A percentile compares a stretch with the other conserved stretches of the same genome.
Evolutionary conservation across 495 filamentous ascomycete species (phyloP).

Genomic region (Aspergillus incahuasiensis): DNA sequence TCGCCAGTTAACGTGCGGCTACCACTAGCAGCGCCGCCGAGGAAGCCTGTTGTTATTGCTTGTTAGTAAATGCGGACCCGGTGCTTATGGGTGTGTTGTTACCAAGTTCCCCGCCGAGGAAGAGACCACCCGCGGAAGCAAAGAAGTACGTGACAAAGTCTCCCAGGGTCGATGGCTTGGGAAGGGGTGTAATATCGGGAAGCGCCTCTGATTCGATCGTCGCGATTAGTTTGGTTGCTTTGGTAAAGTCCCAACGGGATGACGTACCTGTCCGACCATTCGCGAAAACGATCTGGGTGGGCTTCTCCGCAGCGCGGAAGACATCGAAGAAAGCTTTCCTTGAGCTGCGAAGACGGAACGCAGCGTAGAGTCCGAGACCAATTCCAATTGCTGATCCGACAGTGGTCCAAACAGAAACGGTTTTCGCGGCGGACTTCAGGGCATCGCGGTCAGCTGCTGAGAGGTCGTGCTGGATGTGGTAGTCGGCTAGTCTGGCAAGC

Average conservation of each 20-base stretch:
- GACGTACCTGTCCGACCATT: conserved; percentile 51
- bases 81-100: conserved; percentile 12
- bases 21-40: conserved; percentile 50
- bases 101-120: conserved; percentile 61
- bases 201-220: conserved; percentile 51
- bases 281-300: conserved; percentile 57
- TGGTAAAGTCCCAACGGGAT: background rate
- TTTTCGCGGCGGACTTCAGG: conserved; percentile 49
- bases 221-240: background rate
- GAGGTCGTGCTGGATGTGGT: conserved; percentile 62
- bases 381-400: conserved; percentile 58
- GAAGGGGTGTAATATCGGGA: conserved; percentile 53
- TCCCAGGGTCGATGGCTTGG: conserved; percentile 53
- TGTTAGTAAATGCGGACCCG: too few species aligned
- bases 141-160: conserved; percentile 61
- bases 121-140: conserved; percentile 55
- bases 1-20: conserved; percentile 49
- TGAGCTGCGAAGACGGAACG: conserved; percentile 50
- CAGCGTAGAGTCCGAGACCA: conserved; percentile 53
- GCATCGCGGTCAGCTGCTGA: conserved; percentile 53
- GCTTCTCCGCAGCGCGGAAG: conserved; percentile 54
- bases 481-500: conserved; percentile 53
- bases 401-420: conserved; percentile 47
- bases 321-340: conserved; percentile 54
- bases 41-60: conserved; percentile 40